phyloP scores from a whole-genome alignment of 1,284 basidiomycete species.

The Trichosporon coremiiforme region DNA sequence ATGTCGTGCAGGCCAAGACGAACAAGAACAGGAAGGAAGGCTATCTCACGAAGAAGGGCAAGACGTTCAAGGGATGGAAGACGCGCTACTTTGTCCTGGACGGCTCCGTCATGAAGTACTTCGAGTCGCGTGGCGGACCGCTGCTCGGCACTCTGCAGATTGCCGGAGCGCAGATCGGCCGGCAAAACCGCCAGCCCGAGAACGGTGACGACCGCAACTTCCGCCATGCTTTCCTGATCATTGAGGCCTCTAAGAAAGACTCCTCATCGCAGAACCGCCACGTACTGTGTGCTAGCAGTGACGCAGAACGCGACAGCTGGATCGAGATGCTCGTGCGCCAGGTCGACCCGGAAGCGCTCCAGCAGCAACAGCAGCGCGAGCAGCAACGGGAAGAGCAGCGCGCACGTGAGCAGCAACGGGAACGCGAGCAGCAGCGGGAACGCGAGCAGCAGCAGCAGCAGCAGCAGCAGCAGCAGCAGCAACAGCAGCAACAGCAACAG shows the following conservation, averaged over 20 bases:
- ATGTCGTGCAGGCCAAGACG: conserved; percentile 77
- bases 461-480: conserved; percentile 43
- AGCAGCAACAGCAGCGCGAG: conserved; percentile 52
- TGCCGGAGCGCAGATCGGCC: conserved; percentile 81
- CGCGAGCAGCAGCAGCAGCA: conserved; percentile 28
- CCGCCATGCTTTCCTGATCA: conserved; percentile 93
- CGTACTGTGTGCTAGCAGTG: conserved; percentile 94
- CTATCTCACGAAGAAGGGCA: conserved; percentile 92
- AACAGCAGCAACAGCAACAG: too few species aligned
- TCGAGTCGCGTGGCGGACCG: conserved; percentile 87
- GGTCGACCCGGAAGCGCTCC: conserved; percentile 54
- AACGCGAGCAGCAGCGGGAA: conserved; percentile 1
- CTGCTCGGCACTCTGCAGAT: conserved; percentile 87
- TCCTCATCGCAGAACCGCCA: conserved; percentile 73
- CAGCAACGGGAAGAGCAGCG: conserved; percentile 36
- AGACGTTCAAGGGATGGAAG: conserved; percentile 89
- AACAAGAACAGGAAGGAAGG: conserved; percentile 94
- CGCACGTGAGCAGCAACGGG: neutral
- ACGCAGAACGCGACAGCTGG: conserved; percentile 89
- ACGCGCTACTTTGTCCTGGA: conserved; percentile 90
- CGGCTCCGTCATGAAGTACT: conserved; percentile 86
- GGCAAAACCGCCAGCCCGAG: conserved; percentile 63
- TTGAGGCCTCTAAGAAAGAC: conserved; percentile 67
- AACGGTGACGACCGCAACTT: conserved; percentile 83
- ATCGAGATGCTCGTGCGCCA: conserved; percentile 87